phyloP scores from a whole-genome alignment of 73 alveolate species.

The Paramecium biaurelia region DNA sequence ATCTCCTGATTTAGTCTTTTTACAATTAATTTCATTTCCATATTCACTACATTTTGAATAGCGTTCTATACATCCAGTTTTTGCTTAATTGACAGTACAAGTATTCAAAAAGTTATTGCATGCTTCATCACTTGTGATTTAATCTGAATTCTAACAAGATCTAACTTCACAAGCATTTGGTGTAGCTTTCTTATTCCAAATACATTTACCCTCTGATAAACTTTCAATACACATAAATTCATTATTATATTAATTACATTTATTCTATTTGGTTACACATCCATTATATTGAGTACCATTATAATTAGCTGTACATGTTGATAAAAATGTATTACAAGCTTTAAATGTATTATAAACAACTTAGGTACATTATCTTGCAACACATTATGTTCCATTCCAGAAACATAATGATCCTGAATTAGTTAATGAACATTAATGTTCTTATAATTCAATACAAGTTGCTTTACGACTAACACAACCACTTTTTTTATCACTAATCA shows the following conservation, averaged over 20 bases:
- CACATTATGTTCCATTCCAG: neutral
- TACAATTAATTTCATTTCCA: neutral
- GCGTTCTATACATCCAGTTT: slow-evolving; percentile 8
- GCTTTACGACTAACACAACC: neutral
- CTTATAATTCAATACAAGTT: neutral
- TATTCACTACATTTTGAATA: neutral
- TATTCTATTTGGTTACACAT: neutral
- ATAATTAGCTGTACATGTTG: neutral
- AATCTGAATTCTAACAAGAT: slow-evolving; percentile 3
- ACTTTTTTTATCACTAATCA: neutral
- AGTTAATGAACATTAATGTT: neutral
- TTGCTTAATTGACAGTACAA: neutral
- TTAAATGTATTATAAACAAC: neutral
- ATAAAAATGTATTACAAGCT: slow-evolving; percentile 29
- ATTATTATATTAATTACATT: neutral
- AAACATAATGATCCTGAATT: neutral
- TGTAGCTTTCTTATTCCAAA: neutral
- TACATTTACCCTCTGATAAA: neutral
- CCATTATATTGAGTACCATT: neutral
- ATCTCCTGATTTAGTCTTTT: neutral
- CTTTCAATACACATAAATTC: neutral
- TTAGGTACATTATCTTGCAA: neutral
- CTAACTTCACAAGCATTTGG: slow-evolving; percentile 21
- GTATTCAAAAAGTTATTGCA: neutral
- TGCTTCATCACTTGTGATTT: neutral